Evolutionary conservation across 108 stramenopile species (phyloP), one percentile per base, ranked within the genome.

Genomic region (Cyclostephanos tholiformis): DNA sequence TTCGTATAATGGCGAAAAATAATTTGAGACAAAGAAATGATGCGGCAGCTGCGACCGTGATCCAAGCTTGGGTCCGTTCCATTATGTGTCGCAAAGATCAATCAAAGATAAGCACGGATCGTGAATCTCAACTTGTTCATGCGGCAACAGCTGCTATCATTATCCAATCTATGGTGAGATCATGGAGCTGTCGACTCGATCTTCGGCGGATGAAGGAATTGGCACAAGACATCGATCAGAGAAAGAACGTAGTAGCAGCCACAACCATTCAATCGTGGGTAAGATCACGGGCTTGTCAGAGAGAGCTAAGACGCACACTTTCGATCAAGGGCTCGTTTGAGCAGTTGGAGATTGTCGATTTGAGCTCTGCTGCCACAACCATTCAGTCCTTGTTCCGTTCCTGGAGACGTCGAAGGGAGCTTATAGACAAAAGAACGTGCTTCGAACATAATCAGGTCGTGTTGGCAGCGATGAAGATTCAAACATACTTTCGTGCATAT

Each of bases 11-110:
- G n/a, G n/a, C n/a, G n/a, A n/a, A n/a, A n/a, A n/a, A n/a, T n/a
- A n/a, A n/a, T 11, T 12, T 58, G 25, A 29, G 11, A 14, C 9
- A n/a, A 0, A 36, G 30, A 6, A 11, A 23, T 36, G 59, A 60
- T 1, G 35, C 11, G 30, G 35, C 35, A 60, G 32, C 59, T 36
- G 35, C 35, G 30, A 60, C 35, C 16, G 27, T 36, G 13, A 17
- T 60, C 6, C 59, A 60, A 60, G 59, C 59, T 60, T 60, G 6
- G 59, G 35, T 60, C n/a, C 59, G 59, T 0, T 60, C 59, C 6
- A 17, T 29, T 32, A 60, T 29, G 16, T 38, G 59, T 32, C 59
- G 30, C 0, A 29, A 36, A 35, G 30, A 36, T 0, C 30, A 35
- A 14, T 60, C 32, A 35, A 32, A 38, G 59, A 38, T 27, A 12